A percentile compares a stretch with the other conserved stretches of the same genome.
These are phyloP conservation scores for Saitozyma sp. DNA, from an alignment of 768 basidiomycete species.

Conservation along the genomic window DNA sequence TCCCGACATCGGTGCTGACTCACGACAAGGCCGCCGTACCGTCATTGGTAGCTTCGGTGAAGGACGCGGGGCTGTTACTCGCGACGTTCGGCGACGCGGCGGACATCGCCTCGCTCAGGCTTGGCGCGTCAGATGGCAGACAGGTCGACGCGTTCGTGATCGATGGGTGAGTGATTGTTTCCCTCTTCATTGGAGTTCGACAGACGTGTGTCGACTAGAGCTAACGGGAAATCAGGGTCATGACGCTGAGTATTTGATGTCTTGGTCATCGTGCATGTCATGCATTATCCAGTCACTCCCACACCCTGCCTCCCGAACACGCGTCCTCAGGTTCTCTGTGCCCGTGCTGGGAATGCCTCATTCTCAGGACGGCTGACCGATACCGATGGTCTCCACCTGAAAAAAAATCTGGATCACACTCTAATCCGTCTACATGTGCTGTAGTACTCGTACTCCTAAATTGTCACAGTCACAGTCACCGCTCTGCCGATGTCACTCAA, in stretches of 20 bases:
- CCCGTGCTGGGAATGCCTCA: too few species aligned
- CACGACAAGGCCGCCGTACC: conserved; percentile 75
- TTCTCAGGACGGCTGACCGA: too few species aligned
- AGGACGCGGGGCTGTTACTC: conserved; percentile 82
- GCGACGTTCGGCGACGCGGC: conserved; percentile 72
- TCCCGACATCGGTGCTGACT: conserved; percentile 4
- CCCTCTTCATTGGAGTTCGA: background rate
- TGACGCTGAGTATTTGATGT: conserved; percentile 15
- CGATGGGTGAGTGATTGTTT: conserved; percentile 37
- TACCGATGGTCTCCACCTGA: too few species aligned
- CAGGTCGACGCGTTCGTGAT: conserved; percentile 44
- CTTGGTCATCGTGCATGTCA: too few species aligned
- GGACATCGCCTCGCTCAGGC: conserved; percentile 48
- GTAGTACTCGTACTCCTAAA: too few species aligned
- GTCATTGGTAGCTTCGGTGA: conserved; percentile 80
- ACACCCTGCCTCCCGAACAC: too few species aligned
- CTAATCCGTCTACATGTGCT: too few species aligned
- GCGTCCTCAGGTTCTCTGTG: too few species aligned
- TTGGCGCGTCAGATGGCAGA: conserved; percentile 36
- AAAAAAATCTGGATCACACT: too few species aligned
- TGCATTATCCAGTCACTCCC: too few species aligned
- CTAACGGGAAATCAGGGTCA: conserved; percentile 6
- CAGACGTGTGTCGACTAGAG: background rate
- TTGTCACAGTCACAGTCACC: too few species aligned
- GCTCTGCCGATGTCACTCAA: too few species aligned